Evolutionary conservation across 306 rosid species (phyloP).

Genomic region (Pterocarpus macrocarpus): DNA sequence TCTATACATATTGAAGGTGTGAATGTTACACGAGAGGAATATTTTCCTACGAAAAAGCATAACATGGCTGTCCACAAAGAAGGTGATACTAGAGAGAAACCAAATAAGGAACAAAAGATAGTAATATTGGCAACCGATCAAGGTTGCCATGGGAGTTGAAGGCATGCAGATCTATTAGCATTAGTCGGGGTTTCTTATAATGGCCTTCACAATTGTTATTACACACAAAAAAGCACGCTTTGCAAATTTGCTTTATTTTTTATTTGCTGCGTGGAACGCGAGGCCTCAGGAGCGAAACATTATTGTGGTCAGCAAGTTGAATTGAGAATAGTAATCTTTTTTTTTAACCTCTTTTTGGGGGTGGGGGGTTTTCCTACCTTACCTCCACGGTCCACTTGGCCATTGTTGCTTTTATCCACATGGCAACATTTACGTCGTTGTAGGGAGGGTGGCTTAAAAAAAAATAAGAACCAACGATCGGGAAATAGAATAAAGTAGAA

Average conservation of each 20-base stretch:
- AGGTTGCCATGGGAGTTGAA: constrained; percentile 50
- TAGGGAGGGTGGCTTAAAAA: no score
- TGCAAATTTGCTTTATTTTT: not conserved
- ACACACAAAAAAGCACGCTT: not conserved
- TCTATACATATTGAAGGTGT: not conserved
- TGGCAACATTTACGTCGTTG: no score
- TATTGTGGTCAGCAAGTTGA: no score
- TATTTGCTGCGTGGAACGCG: constrained; percentile 49
- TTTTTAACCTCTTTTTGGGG: no score
- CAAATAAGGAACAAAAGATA: constrained; percentile 53
- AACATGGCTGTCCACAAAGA: constrained; percentile 37
- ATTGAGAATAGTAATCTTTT: no score
- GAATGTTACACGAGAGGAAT: constrained; percentile 13
- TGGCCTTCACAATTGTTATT: not conserved
- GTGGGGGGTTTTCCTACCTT: no score
- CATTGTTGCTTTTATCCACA: no score
- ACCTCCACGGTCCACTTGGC: no score
- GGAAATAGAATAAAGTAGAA: no score
- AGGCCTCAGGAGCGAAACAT: not conserved
- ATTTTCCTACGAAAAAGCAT: constrained; percentile 27
- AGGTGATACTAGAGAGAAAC: constrained; percentile 47
- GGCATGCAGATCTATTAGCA: not conserved
- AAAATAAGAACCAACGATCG: no score
- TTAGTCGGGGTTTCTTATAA: constrained; percentile 13
- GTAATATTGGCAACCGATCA: constrained; percentile 54